Base-by-base conservation (phyloP, 768 basidiomycete species). In the Tricholoma flavovirens region DNA sequence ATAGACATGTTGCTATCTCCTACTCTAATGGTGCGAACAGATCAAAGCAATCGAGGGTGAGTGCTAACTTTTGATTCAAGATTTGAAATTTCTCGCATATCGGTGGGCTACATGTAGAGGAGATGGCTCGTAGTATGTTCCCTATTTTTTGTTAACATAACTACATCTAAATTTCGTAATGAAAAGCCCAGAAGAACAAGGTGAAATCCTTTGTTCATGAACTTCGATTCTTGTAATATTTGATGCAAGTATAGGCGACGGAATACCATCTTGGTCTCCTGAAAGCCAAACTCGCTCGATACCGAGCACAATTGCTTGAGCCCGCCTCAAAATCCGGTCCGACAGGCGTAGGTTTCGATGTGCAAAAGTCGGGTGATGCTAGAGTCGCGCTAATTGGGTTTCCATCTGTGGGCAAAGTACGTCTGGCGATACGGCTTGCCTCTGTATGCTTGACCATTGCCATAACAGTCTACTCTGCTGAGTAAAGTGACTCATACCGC, bases 21-120 rank as follows among this genome's bases (percentile, higher is more conserved):
- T 35, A 30, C 55, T 53, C 54, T 62, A 11, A 59, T 33, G 26
- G 26, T 26, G 42, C 35, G 32, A 19, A 12, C 54, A 95, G 93
- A 96, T 97, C 64, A 95, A 93, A 71, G 93, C 90, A 71, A 96
- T 96, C 60, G 92, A 98, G 82, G 90, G 92, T 92, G 69, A 73
- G 88, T 51, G n/a, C n/a, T n/a, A 54, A 10, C 40, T 7, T 15
- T 54, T 21, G 21, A 7, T n/a, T n/a, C 19, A 33, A 24, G 30
- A 43, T 54, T n/a, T 33, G 38, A 15, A 12, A n/a, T 3, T 6
- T n/a, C 24, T 4, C 32, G 26, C 35, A 45, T 32, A 33, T 59
- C 24, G 52, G 36, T 22, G 22, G 24, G 38, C 26, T 32, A 33
- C 51, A 24, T 54, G 3, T 52, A 94, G 92, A 93, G 84, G 95